phyloP scores from a whole-genome alignment of 305 asterid species.

The Solanum hybrid region DNA sequence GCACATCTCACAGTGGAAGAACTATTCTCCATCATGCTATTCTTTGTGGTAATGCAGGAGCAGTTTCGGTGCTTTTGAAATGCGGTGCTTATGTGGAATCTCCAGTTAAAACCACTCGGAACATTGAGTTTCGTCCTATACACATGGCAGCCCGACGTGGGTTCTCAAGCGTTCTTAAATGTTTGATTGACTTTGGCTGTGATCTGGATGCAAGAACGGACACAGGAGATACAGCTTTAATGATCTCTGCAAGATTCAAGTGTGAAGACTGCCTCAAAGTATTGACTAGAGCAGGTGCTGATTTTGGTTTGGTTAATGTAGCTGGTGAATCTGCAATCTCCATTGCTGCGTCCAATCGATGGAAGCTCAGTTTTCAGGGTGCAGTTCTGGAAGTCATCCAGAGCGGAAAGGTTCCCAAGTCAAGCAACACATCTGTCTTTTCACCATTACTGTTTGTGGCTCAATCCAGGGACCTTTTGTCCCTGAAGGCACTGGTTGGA shows the following conservation, averaged over 20 bases:
- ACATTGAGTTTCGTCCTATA: slow-evolving; percentile 40
- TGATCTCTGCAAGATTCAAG: slow-evolving; percentile 45
- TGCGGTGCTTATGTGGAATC: slow-evolving; percentile 41
- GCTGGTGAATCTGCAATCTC: slow-evolving; percentile 45
- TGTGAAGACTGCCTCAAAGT: slow-evolving; percentile 49
- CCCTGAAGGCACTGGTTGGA: slow-evolving; percentile 42
- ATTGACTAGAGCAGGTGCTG: slow-evolving; percentile 63
- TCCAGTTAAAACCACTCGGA: slow-evolving; percentile 42
- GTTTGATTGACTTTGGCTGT: slow-evolving; percentile 48
- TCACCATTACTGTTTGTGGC: slow-evolving; percentile 59
- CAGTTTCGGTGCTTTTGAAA: slow-evolving; percentile 43
- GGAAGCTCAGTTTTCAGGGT: slow-evolving; percentile 49
- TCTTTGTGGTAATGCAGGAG: slow-evolving; percentile 47
- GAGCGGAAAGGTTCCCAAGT: slow-evolving; percentile 36
- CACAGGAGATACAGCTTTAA: slow-evolving; percentile 53
- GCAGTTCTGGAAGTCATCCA: slow-evolving; percentile 39
- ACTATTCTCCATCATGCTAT: slow-evolving; percentile 77
- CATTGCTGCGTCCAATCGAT: slow-evolving; percentile 34
- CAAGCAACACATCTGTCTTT: slow-evolving; percentile 42
- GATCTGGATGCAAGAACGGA: slow-evolving; percentile 47
- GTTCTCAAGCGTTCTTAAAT: slow-evolving; percentile 33
- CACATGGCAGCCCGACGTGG: slow-evolving; percentile 76
- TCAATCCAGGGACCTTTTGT: slow-evolving; percentile 48
- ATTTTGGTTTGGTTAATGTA: slow-evolving; percentile 48
- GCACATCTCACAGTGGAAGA: slow-evolving; percentile 42